Evolutionary conservation across 306 rosid genomes (phyloP).

Genomic region (Castanea crenata): DNA sequence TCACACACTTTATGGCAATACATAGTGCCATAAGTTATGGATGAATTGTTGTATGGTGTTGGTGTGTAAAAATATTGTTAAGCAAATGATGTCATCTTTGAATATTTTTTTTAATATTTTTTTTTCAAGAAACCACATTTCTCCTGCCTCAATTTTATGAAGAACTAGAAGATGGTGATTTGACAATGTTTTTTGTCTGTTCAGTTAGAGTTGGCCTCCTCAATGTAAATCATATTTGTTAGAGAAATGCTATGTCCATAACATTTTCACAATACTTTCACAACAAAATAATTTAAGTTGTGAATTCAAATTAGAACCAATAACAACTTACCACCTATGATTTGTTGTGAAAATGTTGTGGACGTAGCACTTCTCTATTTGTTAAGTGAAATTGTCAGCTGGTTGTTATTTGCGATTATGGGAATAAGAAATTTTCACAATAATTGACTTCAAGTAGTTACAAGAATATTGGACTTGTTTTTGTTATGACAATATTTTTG

Average conservation of each 20-base stretch:
- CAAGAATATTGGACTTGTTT: background rate
- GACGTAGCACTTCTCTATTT: background rate
- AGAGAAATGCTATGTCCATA: too few relatives aligned
- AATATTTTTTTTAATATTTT: background rate
- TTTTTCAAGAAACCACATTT: background rate
- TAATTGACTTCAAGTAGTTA: background rate
- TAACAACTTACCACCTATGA: too few relatives aligned
- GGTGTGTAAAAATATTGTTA: background rate
- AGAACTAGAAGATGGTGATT: background rate
- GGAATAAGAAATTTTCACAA: background rate
- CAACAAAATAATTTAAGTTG: too few relatives aligned
- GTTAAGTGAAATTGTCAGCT: background rate
- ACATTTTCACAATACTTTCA: too few relatives aligned
- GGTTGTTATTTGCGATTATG: background rate
- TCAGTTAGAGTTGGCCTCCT: background rate
- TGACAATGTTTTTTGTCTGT: background rate
- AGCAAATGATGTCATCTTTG: background rate
- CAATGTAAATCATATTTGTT: background rate
- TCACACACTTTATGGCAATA: background rate
- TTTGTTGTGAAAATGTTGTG: too few relatives aligned
- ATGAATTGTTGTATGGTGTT: background rate
- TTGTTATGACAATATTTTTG: background rate
- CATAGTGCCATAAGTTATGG: background rate
- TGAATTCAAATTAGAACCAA: too few relatives aligned
- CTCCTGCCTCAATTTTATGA: slow-evolving; percentile 11